phyloP scores from a whole-genome alignment of 2,329 filamentous ascomycete species.

The Cadophora luteo-olivacea region DNA sequence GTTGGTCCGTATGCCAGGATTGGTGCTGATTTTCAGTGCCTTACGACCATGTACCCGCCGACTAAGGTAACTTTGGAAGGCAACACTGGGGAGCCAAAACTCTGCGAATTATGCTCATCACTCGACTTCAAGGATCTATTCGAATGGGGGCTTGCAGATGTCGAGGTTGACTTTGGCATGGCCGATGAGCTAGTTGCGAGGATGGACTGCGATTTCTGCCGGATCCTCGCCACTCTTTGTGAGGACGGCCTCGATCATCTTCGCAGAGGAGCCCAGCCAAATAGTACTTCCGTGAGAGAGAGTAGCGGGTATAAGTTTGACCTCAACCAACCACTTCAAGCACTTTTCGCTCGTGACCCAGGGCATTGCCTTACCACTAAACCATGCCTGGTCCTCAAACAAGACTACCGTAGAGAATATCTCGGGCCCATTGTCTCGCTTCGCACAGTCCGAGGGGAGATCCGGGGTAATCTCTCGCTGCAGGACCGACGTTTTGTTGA shows the following conservation, averaged over 20 bases:
- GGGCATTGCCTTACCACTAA: background rate
- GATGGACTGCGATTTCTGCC: background rate
- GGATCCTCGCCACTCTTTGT: background rate
- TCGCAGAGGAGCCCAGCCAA: background rate
- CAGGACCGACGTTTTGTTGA: conserved; percentile 2
- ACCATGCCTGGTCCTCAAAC: conserved; percentile 9
- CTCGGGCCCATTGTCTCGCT: conserved; percentile 11
- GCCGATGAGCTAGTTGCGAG: background rate
- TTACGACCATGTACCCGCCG: background rate
- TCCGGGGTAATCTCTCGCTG: conserved; percentile 1
- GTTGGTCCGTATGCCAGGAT: conserved; percentile 2
- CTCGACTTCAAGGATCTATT: conserved; percentile 11
- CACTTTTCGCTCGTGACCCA: background rate
- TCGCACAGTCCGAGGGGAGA: background rate
- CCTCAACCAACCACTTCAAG: background rate
- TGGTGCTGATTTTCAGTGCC: background rate
- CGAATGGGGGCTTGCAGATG: conserved; percentile 12
- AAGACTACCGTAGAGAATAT: conserved; percentile 13
- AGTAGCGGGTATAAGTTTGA: background rate
- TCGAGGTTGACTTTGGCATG: conserved; percentile 13
- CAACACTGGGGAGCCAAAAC: background rate
- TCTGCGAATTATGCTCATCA: background rate
- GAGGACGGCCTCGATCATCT: conserved; percentile 8
- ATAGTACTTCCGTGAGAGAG: background rate
- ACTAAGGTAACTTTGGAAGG: background rate